Evolutionary conservation across 805 yeast genomes (phyloP).

Genomic region (Allodekkera sacchari): DNA sequence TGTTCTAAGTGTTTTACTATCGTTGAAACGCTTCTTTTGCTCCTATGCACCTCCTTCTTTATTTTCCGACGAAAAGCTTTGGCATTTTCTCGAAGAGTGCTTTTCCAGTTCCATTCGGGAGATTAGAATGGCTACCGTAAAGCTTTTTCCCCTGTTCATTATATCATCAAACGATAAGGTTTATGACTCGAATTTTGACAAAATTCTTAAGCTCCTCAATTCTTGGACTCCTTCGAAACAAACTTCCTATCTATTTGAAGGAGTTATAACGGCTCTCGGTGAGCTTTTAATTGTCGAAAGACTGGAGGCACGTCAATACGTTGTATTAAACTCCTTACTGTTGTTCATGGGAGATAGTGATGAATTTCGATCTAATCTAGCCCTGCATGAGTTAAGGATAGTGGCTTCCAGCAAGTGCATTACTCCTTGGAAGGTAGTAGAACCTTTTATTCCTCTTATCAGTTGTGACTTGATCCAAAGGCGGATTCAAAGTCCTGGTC

Average conservation of each 20-base stretch:
- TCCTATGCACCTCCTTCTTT: slow-evolving; percentile 44
- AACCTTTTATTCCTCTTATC: slow-evolving; percentile 71
- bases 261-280: slow-evolving; percentile 53
- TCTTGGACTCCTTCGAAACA: slow-evolving; percentile 28
- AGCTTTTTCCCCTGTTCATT: slow-evolving; percentile 47
- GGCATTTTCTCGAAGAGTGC: slow-evolving; percentile 32
- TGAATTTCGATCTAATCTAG: slow-evolving; percentile 59
- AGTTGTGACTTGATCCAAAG: slow-evolving; percentile 55
- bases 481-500: slow-evolving; percentile 37
- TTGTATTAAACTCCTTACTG: slow-evolving; percentile 54
- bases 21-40: slow-evolving; percentile 38
- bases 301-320: slow-evolving; percentile 58
- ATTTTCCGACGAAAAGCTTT: slow-evolving; percentile 20
- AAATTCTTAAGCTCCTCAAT: slow-evolving; percentile 35
- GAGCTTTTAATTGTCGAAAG: slow-evolving; percentile 52
- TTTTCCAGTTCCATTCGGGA: slow-evolving; percentile 42
- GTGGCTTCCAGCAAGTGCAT: slow-evolving; percentile 48
- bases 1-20: too few species aligned
- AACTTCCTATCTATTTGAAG: slow-evolving; percentile 42
- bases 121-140: slow-evolving; percentile 43
- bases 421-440: slow-evolving; percentile 72
- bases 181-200: slow-evolving; percentile 35
- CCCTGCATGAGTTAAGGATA: slow-evolving; percentile 52
- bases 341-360: slow-evolving; percentile 58
- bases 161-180: slow-evolving; percentile 30